A percentile compares a stretch with the other conserved stretches of the same genome.
These are phyloP conservation scores for Mycena kentingensis DNA, from an alignment of 768 basidiomycete genomes.

Conservation along the genomic window DNA sequence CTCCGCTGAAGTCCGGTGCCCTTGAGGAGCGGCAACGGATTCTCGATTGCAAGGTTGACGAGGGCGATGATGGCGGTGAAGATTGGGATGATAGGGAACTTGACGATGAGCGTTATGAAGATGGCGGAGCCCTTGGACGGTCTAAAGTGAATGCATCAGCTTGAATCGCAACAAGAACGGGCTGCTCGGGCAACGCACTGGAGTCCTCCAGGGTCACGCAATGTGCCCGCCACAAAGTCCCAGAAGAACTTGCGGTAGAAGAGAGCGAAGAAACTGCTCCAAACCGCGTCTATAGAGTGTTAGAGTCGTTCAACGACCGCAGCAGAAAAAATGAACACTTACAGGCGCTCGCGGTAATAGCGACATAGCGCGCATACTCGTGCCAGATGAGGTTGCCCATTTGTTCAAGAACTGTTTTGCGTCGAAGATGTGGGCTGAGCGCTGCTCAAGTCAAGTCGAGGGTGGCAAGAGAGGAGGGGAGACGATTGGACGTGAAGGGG, in stretches of 20 bases:
- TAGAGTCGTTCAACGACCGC: not conserved
- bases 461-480: slow-evolving; percentile 22
- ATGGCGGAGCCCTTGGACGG: slow-evolving; percentile 58
- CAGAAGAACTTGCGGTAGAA: slow-evolving; percentile 94
- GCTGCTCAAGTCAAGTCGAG: slow-evolving; percentile 24
- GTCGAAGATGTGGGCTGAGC: slow-evolving; percentile 23
- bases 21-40: slow-evolving; percentile 64
- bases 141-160: slow-evolving; percentile 38
- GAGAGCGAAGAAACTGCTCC: slow-evolving; percentile 80
- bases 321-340: slow-evolving; percentile 35
- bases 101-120: slow-evolving; percentile 78
- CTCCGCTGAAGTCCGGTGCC: slow-evolving; percentile 64
- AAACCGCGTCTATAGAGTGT: slow-evolving; percentile 62
- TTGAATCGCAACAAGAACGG: not conserved
- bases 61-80: slow-evolving; percentile 63
- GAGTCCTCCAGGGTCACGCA: slow-evolving; percentile 77
- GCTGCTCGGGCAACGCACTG: slow-evolving; percentile 47
- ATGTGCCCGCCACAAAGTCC: slow-evolving; percentile 85
- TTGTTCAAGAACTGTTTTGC: slow-evolving; percentile 23
- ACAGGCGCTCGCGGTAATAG: slow-evolving; percentile 74
- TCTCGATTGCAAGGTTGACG: slow-evolving; percentile 66
- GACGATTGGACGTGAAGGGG: slow-evolving; percentile 26
- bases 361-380: slow-evolving; percentile 68
- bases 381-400: slow-evolving; percentile 89
- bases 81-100: slow-evolving; percentile 72